Base-by-base conservation (phyloP, 495 filamentous ascomycete genomes). In the Penicillium mononematosum region DNA sequence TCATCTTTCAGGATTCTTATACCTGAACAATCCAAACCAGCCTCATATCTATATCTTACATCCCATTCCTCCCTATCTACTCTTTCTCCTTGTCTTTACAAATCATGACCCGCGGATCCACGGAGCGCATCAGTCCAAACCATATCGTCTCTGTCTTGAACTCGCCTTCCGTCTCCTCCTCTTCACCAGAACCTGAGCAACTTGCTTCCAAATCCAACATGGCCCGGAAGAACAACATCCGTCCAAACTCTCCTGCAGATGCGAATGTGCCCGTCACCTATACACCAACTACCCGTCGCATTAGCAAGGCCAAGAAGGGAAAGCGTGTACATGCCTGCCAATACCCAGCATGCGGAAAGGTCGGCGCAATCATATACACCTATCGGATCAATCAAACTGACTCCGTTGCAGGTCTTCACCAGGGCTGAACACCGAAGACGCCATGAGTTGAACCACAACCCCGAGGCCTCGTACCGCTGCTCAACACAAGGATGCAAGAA, bases 371-470 rank as follows among this genome's bases (percentile, higher is more conserved):
- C 29, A 25, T 41, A 50, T 24, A 5, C 12, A 53, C 34, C 38
- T 32, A 11, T 8, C 8, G 2, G n/a, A 53, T 39, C 39, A 39
- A 27, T 29, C 22, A n/a, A 48, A 50, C 48, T 64, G 36, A 72
- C 58, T 49, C 24, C 24, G 12, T 53, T 46, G 38, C 56, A 88
- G 87, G 86, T 88, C 49, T 91, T 91, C 66, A 94, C 91, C 19
- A 81, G 92, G 66, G 90, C 90, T 29, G 92, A 96, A 67, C 92
- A 96, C 39, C 64, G 34, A 51, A 91, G 91, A 71, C 90, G 91
- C 47, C 91, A 96, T 74, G 88, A 95, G 70, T 74, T 92, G 48
- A 92, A 92, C 69, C 91, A 96, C 75, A 85, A 86, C 64, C 81
- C 82, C 19, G 78, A 84, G 56, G 85, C 89, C 31, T 76, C 83